These are phyloP conservation scores for Phyllostachys edulis DNA, from an alignment of 176 grass and related monocot species.

Conservation along the genomic window DNA sequence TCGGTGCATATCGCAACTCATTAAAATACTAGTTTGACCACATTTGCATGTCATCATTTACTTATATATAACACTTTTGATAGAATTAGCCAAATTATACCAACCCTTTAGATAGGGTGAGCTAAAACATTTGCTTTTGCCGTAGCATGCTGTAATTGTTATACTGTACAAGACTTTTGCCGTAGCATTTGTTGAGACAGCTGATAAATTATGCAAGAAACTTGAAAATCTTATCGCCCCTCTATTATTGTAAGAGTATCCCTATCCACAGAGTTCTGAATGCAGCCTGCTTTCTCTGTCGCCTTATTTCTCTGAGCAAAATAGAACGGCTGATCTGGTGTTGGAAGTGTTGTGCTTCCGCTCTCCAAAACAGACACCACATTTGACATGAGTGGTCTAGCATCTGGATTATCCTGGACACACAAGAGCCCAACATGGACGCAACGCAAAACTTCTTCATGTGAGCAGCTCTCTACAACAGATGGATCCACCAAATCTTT, in stretches of 20 bases:
- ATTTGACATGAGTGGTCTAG: slow-evolving; percentile 44
- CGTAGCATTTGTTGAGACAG: too few relatives aligned
- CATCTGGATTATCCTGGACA: slow-evolving; percentile 32
- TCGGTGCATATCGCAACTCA: too few relatives aligned
- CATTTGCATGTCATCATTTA: too few relatives aligned
- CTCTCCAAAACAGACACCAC: slow-evolving; percentile 18
- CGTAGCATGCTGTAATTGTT: too few relatives aligned
- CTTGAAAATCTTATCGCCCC: not conserved
- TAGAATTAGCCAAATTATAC: too few relatives aligned
- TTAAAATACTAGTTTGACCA: too few relatives aligned
- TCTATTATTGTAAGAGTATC: not conserved
- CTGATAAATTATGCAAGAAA: not conserved
- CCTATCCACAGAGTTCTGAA: not conserved
- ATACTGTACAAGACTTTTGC: too few relatives aligned
- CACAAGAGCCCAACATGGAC: slow-evolving; percentile 36
- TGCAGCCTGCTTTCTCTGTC: not conserved
- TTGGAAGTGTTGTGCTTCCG: not conserved
- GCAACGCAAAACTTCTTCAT: slow-evolving; percentile 45
- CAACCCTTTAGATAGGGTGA: too few relatives aligned
- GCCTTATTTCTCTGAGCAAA: not conserved
- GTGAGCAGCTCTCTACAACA: slow-evolving; percentile 23
- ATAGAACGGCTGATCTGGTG: slow-evolving; percentile 21
- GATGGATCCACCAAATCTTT: slow-evolving; percentile 43
- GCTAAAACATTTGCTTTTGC: too few relatives aligned
- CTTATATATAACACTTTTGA: too few relatives aligned